Base-by-base conservation (phyloP, 1,139 yeast species). In the Yamadazyma sp. region DNA sequence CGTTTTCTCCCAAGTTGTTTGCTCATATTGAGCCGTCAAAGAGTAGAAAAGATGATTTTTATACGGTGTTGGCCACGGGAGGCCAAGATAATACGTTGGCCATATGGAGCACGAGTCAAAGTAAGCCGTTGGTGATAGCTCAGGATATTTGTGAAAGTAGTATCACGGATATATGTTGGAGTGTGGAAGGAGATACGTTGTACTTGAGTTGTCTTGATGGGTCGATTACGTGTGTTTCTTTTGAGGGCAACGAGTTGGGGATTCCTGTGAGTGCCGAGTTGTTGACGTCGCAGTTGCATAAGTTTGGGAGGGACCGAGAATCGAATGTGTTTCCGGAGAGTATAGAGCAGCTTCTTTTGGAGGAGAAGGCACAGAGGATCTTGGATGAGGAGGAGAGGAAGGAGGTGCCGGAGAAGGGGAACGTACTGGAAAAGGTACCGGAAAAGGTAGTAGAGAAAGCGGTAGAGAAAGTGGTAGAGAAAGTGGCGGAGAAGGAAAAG, bases 291-390 rank as follows among this genome's bases (percentile, higher is more conserved):
- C 87, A 85, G 44, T 70, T 92, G 42, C 81, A 83, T 46, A 74
- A 89, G 47, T 92, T 86, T 56, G 98, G 98, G 43, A 90, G 87
- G 2, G 95, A 87, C 47, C 73, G 90, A 43, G 96, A 89, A 46
- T 78, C 86, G 6, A 72, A 84, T 61, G 82, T 82, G 14, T 84
- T 88, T 51, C 96, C 97, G 0, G 97, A 92, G 53, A 83, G 95
- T 56, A 76, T 84, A 0, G 85, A 80, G 38, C 97, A 90, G 59
- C 68, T 92, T 41, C 58, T 65, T 6, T 64, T 90, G 27, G 97
- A 89, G 52, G 86, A 82, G 23, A 70, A 70, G 43, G 79, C 86
- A 9, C 33, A 35, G 10, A 31, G 34, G 12, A 16, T 33, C 10
- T 21, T 36, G 23, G 38, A 37, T 15, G 31, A 41, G 34, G 35